phyloP scores from a whole-genome alignment of 2,329 filamentous ascomycete species.

The Colletotrichum simmondsii region DNA sequence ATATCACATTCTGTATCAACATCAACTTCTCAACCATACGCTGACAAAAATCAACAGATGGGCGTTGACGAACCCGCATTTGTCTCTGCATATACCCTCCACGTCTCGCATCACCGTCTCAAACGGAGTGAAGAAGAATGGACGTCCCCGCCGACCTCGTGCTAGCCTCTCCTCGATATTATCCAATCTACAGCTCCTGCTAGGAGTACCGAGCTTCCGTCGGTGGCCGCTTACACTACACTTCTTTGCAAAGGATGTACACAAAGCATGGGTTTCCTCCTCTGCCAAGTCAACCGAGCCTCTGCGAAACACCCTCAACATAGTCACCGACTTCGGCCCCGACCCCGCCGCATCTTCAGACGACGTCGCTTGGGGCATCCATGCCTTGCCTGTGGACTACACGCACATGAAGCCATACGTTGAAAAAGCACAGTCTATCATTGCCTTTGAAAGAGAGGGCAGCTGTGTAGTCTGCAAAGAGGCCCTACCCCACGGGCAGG shows the following conservation, averaged over 20 bases:
- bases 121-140: constrained; percentile 61
- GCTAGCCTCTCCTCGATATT: constrained; percentile 75
- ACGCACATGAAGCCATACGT: constrained; percentile 62
- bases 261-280: constrained; percentile 74
- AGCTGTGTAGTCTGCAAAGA: constrained; percentile 64
- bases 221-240: constrained; percentile 85
- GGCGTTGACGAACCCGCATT: constrained; percentile 89
- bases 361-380: constrained; percentile 56
- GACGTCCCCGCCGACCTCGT: constrained; percentile 66
- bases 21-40: not conserved
- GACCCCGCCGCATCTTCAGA: constrained; percentile 11
- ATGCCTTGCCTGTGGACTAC: constrained; percentile 67
- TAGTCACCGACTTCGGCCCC: constrained; percentile 66
- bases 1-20: not conserved
- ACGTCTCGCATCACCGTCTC: constrained; percentile 68
- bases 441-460: constrained; percentile 67
- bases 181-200: constrained; percentile 83
- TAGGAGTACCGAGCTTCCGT: constrained; percentile 82
- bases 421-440: constrained; percentile 63
- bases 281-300: constrained; percentile 59
- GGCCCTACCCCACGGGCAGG: constrained; percentile 56
- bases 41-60: constrained; percentile 66
- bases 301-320: constrained; percentile 59
- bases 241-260: constrained; percentile 80
- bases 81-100: constrained; percentile 80